Evolutionary conservation across 192 early-diverging fungal species (phyloP), one percentile per base, ranked within the genome.

Genomic region (Coemansia sp.): DNA sequence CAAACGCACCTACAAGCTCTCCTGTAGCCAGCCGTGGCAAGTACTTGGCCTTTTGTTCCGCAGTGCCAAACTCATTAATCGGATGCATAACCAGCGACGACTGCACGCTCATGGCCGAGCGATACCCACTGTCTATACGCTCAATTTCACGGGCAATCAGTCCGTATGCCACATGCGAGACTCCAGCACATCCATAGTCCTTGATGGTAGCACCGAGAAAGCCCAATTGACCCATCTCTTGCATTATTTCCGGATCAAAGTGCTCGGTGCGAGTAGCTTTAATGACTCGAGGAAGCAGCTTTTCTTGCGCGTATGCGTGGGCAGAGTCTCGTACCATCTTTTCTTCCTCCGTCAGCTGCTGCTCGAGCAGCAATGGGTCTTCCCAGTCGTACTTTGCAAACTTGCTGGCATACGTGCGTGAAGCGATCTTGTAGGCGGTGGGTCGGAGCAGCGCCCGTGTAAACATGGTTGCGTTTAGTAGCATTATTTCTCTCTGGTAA

Each of bases 51-150:
- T 90, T 87, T 64, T 96, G 93, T 34, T 68, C 87, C 34, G 87
- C 84, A 3, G 90, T 90, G 39, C 96, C 96, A 76, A 93, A 97
- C 53, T 90, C 92, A 69, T 98, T 83, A 54, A 98, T 97, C 40
- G 96, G 94, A 53, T 96, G 89, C 96, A 98, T 98, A 17, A 98
- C 96, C 40, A 98, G 74, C n/a, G 93, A 94, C 9, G 92, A 94
- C 80, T 97, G 96, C 51, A 98, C 96, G 70, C 88, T 90, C 96
- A 98, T 97, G 17, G 94, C 93, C 40, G 91, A 93, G 44, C 96
- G 86, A 71, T 97, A 98, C n/a, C 94, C 94, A 40, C 87, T 88
- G 64, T 97, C 96, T 23, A 98, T 85, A 79, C 88, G 81, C 77
- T 98, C 96, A 23, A 98, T 91, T 64, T 98, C 96, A 60, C 96